phyloP scores from a whole-genome alignment of 2,329 filamentous ascomycete species.

The Fusarium sp. region DNA sequence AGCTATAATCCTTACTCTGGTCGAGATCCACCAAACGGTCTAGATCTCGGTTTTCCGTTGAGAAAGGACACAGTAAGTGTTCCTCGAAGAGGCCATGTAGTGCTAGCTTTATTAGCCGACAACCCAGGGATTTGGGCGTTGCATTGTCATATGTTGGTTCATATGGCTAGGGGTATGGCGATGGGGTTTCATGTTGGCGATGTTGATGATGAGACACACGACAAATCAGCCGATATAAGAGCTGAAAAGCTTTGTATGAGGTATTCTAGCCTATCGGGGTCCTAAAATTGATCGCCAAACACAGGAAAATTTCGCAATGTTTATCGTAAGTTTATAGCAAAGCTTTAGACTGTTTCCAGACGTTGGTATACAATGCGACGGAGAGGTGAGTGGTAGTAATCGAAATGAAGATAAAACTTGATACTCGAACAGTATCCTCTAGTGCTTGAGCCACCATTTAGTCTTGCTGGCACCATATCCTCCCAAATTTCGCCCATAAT shows the following conservation, averaged over 20 bases:
- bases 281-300: no score
- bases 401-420: no score
- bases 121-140: constrained; percentile 24
- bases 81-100: constrained; percentile 7
- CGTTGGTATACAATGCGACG: no score
- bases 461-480: no score
- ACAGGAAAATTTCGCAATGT: no score
- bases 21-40: background rate
- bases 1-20: background rate
- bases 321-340: no score
- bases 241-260: background rate
- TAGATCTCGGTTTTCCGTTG: background rate
- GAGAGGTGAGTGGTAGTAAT: no score
- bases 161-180: constrained; percentile 25
- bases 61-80: constrained; percentile 5
- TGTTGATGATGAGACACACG: background rate
- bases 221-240: rapidly evolving
- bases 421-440: no score
- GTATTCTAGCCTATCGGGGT: no score
- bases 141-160: constrained; percentile 28
- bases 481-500: no score
- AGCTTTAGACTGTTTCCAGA: no score
- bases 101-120: background rate
- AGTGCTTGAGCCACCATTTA: no score
- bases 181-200: constrained; percentile 3